phyloP scores from a whole-genome alignment of 768 basidiomycete genomes.

The Rhodosporidiobolus odoratus region DNA sequence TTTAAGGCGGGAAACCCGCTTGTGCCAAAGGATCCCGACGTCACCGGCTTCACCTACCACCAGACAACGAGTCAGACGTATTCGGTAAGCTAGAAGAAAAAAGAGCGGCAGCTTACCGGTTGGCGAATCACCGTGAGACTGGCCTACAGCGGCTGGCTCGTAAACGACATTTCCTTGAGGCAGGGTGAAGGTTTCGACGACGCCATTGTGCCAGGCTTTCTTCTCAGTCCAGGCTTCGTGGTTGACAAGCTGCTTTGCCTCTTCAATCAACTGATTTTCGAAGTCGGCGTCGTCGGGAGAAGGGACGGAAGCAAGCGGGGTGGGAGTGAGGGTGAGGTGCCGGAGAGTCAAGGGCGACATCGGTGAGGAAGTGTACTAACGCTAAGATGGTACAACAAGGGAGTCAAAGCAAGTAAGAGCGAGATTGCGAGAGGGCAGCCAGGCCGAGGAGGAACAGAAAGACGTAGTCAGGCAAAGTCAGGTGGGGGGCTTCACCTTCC shows the following conservation, averaged over 20 bases:
- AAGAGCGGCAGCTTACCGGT: slow-evolving; percentile 7
- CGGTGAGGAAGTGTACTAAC: not conserved
- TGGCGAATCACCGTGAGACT: not conserved
- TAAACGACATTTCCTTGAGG: slow-evolving; percentile 10
- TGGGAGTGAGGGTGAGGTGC: slow-evolving; percentile 19
- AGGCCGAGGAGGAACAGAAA: too few species aligned
- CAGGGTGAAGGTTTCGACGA: slow-evolving; percentile 21
- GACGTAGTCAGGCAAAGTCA: too few species aligned
- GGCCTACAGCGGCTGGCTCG: not conserved
- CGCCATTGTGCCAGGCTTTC: slow-evolving; percentile 21
- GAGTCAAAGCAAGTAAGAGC: not conserved
- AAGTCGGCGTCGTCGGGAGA: not conserved
- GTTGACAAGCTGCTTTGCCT: not conserved
- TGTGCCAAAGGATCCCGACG: slow-evolving; percentile 32
- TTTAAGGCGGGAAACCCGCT: slow-evolving; percentile 22
- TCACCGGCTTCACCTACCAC: slow-evolving; percentile 11
- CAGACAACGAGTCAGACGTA: too few species aligned
- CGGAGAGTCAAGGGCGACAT: slow-evolving; percentile 2
- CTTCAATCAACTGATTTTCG: slow-evolving; percentile 2
- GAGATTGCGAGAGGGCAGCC: not conserved
- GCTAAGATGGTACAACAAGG: not conserved
- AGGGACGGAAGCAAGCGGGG: slow-evolving; percentile 4
- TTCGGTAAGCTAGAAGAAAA: too few species aligned
- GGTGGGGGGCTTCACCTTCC: too few species aligned
- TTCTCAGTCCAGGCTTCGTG: slow-evolving; percentile 8